Evolutionary conservation across 306 rosid species (phyloP).

Genomic region (Castanospermum australe): DNA sequence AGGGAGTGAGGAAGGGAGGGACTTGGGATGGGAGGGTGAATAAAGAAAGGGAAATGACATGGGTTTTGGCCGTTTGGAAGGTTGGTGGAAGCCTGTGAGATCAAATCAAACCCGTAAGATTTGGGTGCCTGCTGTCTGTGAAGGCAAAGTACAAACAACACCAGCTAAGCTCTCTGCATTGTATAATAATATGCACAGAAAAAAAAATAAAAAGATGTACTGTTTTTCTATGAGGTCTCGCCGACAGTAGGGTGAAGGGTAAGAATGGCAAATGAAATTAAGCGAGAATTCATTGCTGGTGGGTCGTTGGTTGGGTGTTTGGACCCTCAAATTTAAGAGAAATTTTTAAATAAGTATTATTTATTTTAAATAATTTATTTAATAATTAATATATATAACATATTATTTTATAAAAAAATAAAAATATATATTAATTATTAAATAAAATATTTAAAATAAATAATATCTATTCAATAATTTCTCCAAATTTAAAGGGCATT

Average conservation of each 20-base stretch:
- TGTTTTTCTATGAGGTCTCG: conserved; percentile 6
- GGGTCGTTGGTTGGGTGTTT: neutral
- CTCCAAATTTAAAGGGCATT: conserved; percentile 28
- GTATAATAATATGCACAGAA: neutral
- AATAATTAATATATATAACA: too few relatives aligned
- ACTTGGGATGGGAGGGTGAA: neutral
- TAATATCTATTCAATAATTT: too few relatives aligned
- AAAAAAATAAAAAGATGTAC: neutral
- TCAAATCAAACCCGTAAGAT: conserved; percentile 28
- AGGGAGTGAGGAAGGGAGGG: neutral
- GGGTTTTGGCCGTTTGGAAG: conserved; percentile 56
- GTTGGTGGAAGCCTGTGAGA: conserved; percentile 56
- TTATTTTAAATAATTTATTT: too few relatives aligned
- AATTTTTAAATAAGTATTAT: too few relatives aligned
- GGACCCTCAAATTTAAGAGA: conserved; percentile 38
- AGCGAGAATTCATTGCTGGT: neutral
- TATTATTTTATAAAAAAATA: too few relatives aligned
- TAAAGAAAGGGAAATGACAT: conserved; percentile 20
- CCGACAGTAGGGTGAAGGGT: conserved; percentile 43
- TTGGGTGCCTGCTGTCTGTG: conserved; percentile 32
- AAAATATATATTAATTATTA: too few relatives aligned
- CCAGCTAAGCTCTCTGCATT: conserved; percentile 56
- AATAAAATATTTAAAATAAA: too few relatives aligned
- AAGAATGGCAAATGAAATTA: neutral
- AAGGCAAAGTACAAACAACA: conserved; percentile 45